Conservation (phyloP, 306 rosid genomes). For the Hippophae gyantsensis region DNA sequence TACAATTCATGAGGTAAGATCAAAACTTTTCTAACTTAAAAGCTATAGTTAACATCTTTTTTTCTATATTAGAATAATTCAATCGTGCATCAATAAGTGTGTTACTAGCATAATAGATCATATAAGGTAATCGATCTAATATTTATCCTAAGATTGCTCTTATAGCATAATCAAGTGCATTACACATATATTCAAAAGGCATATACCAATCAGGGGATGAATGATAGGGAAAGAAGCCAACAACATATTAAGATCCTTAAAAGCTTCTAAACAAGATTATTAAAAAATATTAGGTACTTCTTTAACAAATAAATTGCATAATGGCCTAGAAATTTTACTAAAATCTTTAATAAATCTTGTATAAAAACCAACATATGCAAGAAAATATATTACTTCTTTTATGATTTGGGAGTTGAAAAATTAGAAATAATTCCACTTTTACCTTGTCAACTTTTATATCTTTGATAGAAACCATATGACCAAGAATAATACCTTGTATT, state of each 20-base stretch:
- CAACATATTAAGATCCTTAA: too few relatives aligned
- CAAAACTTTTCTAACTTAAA: too few relatives aligned
- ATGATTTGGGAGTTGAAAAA: neutral
- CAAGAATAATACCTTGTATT: neutral
- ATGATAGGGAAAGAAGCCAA: neutral
- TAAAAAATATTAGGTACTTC: neutral
- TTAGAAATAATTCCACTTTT: neutral
- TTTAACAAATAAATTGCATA: conserved; percentile 1
- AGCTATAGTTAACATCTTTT: too few relatives aligned
- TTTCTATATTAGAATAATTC: too few relatives aligned
- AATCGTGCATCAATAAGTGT: too few relatives aligned
- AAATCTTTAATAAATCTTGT: neutral
- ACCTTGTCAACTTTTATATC: neutral
- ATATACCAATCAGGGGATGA: neutral
- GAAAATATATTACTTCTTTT: neutral
- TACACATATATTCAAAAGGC: conserved; percentile 8
- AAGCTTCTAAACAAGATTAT: neutral
- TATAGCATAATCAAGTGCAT: neutral
- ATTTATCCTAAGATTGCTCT: too few relatives aligned
- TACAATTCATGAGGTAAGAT: too few relatives aligned
- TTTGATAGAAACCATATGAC: neutral
- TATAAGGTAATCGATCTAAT: too few relatives aligned
- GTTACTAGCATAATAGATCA: neutral
- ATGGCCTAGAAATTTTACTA: conserved; percentile 5
- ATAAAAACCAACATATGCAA: neutral